phyloP scores from a whole-genome alignment of 1,139 yeast species.

The Nakaseomyces delphensis region DNA sequence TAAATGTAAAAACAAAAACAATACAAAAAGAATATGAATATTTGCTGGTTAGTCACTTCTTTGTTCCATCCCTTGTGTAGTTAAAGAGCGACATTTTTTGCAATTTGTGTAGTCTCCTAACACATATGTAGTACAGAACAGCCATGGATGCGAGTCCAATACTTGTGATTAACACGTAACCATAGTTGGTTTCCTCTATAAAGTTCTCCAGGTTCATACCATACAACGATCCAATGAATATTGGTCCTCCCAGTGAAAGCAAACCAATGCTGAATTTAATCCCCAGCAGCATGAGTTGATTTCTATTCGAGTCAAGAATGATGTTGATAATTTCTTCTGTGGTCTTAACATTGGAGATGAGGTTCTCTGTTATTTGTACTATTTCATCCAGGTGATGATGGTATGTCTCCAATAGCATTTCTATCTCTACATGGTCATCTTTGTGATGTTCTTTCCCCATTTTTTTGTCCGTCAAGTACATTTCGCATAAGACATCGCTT shows the following conservation, averaged over 20 bases:
- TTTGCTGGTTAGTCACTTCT: background rate
- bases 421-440: conserved; percentile 58
- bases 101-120: conserved; percentile 35
- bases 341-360: conserved; percentile 61
- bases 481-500: conserved; percentile 64
- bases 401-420: conserved; percentile 65
- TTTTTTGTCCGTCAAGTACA: conserved; percentile 49
- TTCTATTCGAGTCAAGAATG: conserved; percentile 69
- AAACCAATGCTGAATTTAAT: conserved; percentile 61
- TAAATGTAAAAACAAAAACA: too few relatives aligned
- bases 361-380: conserved; percentile 67
- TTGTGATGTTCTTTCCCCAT: conserved; percentile 17
- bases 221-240: conserved; percentile 65
- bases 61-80: conserved; percentile 11
- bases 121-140: conserved; percentile 33
- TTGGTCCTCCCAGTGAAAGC: conserved; percentile 47
- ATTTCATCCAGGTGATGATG: conserved; percentile 72
- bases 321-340: conserved; percentile 78
- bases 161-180: conserved; percentile 40
- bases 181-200: conserved; percentile 55
- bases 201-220: conserved; percentile 78
- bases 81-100: conserved; percentile 40
- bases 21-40: too few relatives aligned
- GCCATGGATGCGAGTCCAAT: conserved; percentile 21
- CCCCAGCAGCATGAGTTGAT: conserved; percentile 66